Base-by-base conservation (phyloP, 768 basidiomycete genomes). In the Kwoniella bestiolae region DNA sequence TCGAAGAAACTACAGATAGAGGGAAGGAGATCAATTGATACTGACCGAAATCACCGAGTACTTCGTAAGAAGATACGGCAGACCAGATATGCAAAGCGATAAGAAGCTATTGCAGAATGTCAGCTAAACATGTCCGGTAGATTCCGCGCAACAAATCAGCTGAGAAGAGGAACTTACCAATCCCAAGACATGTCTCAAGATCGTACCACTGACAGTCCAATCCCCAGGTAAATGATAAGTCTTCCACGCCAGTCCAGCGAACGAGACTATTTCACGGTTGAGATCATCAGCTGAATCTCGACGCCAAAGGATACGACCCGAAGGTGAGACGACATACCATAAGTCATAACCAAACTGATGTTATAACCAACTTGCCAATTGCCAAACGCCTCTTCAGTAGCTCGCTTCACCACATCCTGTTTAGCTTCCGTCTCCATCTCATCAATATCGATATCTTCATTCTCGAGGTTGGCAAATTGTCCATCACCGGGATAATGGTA, bases 321-420 rank as follows among this genome's bases (percentile, higher is more conserved):
- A 14, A 21, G 46, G 16, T 47, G 5, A 9, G 23, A 47, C 5
- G 21, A 82, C 85, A 21, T 64, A 94, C 94, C 88, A 79, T 94
- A 97, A 3, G 90, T 94, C 94, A 97, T 96, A 80, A 88, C 89
- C 85, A 94, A 84, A 80, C 90, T 93, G 80, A 93, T 80, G 80
- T 97, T 98, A 79, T 94, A 98, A 28, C 92, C 85, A 4, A 85
- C 85, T 81, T 97, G 97, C 94, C 94, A 99, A 80, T 96, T 97
- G 28, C 86, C 85, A 73, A 97, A 99, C 0, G 95, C 92, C 77
- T 99, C 96, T 41, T 88, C 85, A n/a, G 94, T 86, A 0, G 95
- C 94, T 50, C 88, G 87, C 63, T 87, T 85, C 4, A 86, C 87
- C 16, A 85, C 86, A 60, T 90, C 88, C 63, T 87, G 84, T 50